These are phyloP conservation scores for Aquilaria malaccensis DNA, from an alignment of 345 rosid genomes.

Conservation along the genomic window DNA sequence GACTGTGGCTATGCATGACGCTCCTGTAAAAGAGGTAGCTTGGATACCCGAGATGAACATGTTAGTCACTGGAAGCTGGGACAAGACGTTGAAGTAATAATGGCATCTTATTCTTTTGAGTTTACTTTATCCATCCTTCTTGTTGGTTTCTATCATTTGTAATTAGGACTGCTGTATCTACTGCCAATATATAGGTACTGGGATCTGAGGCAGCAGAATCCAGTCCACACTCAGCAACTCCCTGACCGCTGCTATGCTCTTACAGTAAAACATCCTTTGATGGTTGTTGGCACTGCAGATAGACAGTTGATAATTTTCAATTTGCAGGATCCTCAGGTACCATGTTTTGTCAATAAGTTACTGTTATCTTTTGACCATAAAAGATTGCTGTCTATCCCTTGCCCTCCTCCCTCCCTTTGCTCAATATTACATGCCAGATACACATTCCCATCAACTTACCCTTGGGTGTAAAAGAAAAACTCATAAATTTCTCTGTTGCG, in stretches of 20 bases:
- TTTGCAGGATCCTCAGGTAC: slow-evolving; percentile 91
- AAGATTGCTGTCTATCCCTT: neutral
- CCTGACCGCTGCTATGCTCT: slow-evolving; percentile 91
- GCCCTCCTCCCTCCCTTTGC: neutral
- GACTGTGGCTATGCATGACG: slow-evolving; percentile 94
- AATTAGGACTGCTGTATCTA: neutral
- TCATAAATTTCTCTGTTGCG: too few relatives aligned
- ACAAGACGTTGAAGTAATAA: slow-evolving; percentile 77
- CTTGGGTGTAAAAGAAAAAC: too few relatives aligned
- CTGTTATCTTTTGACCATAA: slow-evolving; percentile 3
- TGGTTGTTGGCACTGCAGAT: slow-evolving; percentile 99
- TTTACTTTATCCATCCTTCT: neutral
- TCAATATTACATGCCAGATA: too few relatives aligned
- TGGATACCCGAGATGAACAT: slow-evolving; percentile 96
- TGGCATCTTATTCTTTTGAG: slow-evolving; percentile 3
- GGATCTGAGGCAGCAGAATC: slow-evolving; percentile 85
- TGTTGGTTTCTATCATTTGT: too few relatives aligned
- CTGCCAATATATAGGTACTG: slow-evolving; percentile 53
- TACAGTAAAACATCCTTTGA: slow-evolving; percentile 76
- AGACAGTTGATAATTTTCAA: slow-evolving; percentile 81
- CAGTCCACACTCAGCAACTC: slow-evolving; percentile 90
- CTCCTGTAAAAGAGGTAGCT: slow-evolving; percentile 68
- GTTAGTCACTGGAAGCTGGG: slow-evolving; percentile 89
- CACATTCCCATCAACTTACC: too few relatives aligned
- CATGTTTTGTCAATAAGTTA: too few relatives aligned